Conservation (phyloP, 148 eudicot genomes). For the Amaranthus cruentus region DNA sequence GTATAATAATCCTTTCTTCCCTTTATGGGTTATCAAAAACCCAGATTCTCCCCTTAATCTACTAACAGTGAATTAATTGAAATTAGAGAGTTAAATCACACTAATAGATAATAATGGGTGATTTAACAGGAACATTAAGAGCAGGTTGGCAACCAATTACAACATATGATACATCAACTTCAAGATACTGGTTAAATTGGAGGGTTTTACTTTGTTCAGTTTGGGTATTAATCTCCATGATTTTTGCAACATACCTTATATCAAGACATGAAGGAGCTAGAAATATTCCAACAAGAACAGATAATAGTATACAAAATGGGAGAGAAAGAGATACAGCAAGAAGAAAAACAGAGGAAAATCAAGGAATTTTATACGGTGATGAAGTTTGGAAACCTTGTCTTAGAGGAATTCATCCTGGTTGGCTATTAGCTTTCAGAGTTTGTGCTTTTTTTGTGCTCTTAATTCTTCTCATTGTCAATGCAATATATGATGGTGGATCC, state of each 20-base stretch:
- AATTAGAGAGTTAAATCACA: background rate
- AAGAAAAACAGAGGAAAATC: slow-evolving; percentile 19
- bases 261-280: slow-evolving; percentile 52
- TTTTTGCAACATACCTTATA: slow-evolving; percentile 46
- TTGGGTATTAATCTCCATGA: slow-evolving; percentile 47
- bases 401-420: slow-evolving; percentile 63
- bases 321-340: background rate
- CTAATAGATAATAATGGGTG: slow-evolving; percentile 31
- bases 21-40: background rate
- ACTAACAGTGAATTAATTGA: background rate
- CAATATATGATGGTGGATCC: slow-evolving; percentile 40
- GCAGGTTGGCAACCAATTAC: too few relatives aligned
- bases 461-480: slow-evolving; percentile 44
- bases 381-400: slow-evolving; percentile 75
- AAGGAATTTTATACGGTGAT: slow-evolving; percentile 53
- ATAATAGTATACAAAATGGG: slow-evolving; percentile 7
- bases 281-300: background rate
- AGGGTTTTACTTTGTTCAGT: slow-evolving; percentile 57
- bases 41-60: slow-evolving; percentile 1
- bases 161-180: slow-evolving; percentile 39
- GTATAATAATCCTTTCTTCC: slow-evolving; percentile 10
- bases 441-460: slow-evolving; percentile 56
- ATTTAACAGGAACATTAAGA: slow-evolving; percentile 37
- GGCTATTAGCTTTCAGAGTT: slow-evolving; percentile 63
- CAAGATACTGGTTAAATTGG: slow-evolving; percentile 91